Base-by-base conservation (phyloP, 805 yeast genomes). In the Phaffomyces opuntiae region DNA sequence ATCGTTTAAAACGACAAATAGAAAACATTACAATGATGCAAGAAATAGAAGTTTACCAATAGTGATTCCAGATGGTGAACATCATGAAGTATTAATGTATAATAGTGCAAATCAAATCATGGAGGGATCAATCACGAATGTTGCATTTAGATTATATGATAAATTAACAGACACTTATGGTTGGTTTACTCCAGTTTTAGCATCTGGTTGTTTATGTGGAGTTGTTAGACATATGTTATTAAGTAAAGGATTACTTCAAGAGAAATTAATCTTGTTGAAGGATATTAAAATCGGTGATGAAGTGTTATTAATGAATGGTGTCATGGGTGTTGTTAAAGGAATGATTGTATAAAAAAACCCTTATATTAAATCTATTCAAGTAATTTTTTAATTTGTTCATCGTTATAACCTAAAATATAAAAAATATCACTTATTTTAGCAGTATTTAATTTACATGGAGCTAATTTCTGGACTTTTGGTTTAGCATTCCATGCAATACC, bases 401-500 rank as follows among this genome's bases (percentile, higher is more conserved):
- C 85, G 33, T 67, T 65, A 60, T 75, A 83, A 9, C 97, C 97
- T 61, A 91, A 66, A 17, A 91, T 80, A 66, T 87, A 90, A 56
- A 88, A 72, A 3, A 85, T 73, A 62, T 91, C 96, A 49, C 70
- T 70, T 61, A 93, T 73, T 5, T 84, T 72, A n/a, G 73, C 68
- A 0, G 91, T 72, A 62, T 93, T 93, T 51, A 93, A 70, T 49
- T 85, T 74, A 38, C 87, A 73, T 17, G 96, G 96, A 0, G 99
- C 98, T 53, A 71, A 68, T 47, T 66, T 62, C 63, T 89, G 97
- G 2, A 93, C 99, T 52, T 74, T 81, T 21, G 98, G 97, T 63
- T 93, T 93, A 19, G 98, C 99, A 62, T 88, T 86, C 95, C 96
- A 93, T 0, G 99, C 99, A 44, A 93, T 73, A 19, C 99, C 99